Percentiles rank a stretch among this genome's conserved stretches.
These are phyloP conservation scores for Umbelopsis isabellina DNA, from an alignment of 192 early-diverging fungal species.

Conservation along the genomic window DNA sequence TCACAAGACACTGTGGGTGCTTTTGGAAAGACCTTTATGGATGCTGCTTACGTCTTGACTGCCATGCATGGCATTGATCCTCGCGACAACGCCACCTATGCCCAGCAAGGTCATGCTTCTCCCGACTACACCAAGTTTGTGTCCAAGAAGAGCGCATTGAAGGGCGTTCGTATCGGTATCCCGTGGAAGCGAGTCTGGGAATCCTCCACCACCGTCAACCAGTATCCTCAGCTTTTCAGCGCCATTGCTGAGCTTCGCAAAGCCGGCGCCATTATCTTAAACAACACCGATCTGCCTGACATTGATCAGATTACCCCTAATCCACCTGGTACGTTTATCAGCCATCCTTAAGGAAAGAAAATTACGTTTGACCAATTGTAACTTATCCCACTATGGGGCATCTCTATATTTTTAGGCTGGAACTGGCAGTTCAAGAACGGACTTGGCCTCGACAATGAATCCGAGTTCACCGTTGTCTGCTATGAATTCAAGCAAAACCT, in stretches of 20 bases:
- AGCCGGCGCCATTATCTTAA: constrained; percentile 37
- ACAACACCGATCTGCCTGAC: constrained; percentile 16
- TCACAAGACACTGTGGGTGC: constrained; percentile 59
- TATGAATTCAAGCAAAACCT: constrained; percentile 20
- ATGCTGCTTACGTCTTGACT: constrained; percentile 39
- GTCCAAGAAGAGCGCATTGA: background rate
- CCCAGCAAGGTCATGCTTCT: background rate
- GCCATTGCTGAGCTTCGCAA: constrained; percentile 27
- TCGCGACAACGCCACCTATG: constrained; percentile 10
- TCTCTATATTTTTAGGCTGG: background rate
- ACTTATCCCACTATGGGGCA: too few species aligned
- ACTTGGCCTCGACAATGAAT: constrained; percentile 14
- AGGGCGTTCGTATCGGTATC: constrained; percentile 23
- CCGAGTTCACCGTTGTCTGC: constrained; percentile 14
- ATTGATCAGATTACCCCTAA: constrained; percentile 13
- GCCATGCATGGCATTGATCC: constrained; percentile 28
- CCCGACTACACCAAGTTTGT: constrained; percentile 20
- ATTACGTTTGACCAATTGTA: background rate
- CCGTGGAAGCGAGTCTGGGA: constrained; percentile 16
- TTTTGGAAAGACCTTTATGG: constrained; percentile 37
- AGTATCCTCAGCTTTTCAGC: constrained; percentile 13
- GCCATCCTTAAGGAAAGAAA: background rate
- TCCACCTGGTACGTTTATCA: constrained; percentile 13
- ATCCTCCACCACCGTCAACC: constrained; percentile 16
- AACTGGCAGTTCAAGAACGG: constrained; percentile 25